These are phyloP conservation scores for Ettlia oleoabundans DNA, from an alignment of 139 green algal genomes.

Conservation along the genomic window DNA sequence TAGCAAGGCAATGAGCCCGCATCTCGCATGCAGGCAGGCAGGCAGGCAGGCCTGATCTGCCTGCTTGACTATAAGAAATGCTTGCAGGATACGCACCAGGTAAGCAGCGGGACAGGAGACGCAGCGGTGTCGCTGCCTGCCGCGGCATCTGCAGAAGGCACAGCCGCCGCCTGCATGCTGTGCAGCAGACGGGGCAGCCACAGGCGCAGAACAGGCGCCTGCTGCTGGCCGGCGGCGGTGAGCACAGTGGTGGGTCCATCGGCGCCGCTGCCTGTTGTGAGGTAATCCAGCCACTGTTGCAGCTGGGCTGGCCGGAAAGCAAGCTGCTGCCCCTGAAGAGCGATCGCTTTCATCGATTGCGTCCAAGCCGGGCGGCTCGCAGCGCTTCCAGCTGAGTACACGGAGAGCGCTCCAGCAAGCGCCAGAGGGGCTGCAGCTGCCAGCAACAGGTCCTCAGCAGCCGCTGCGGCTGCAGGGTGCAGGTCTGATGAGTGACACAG, in stretches of 20 bases:
- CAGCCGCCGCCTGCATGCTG: background rate
- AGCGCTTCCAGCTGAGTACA: background rate
- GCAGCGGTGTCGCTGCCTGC: too few species aligned
- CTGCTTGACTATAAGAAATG: background rate
- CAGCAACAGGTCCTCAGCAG: conserved; percentile 8
- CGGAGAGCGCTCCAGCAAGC: background rate
- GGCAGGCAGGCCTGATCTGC: too few species aligned
- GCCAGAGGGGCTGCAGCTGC: background rate
- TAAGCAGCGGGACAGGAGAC: conserved; percentile 10
- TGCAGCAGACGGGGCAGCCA: conserved; percentile 38
- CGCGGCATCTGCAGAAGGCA: too few species aligned
- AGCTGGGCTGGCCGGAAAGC: background rate
- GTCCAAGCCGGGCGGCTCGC: background rate
- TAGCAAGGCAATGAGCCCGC: too few species aligned
- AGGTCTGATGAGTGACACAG: conserved; percentile 23
- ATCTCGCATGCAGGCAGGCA: too few species aligned
- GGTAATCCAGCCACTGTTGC: conserved; percentile 3
- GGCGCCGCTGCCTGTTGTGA: background rate
- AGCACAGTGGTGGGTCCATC: background rate
- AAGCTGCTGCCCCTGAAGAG: background rate
- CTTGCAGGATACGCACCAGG: background rate
- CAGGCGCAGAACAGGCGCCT: background rate
- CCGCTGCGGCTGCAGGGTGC: conserved; percentile 17
- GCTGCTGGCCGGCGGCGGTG: background rate
- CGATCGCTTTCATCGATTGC: too few species aligned